Conservation (phyloP, 2,329 filamentous ascomycete genomes). For the Fusarium caatingaense region DNA sequence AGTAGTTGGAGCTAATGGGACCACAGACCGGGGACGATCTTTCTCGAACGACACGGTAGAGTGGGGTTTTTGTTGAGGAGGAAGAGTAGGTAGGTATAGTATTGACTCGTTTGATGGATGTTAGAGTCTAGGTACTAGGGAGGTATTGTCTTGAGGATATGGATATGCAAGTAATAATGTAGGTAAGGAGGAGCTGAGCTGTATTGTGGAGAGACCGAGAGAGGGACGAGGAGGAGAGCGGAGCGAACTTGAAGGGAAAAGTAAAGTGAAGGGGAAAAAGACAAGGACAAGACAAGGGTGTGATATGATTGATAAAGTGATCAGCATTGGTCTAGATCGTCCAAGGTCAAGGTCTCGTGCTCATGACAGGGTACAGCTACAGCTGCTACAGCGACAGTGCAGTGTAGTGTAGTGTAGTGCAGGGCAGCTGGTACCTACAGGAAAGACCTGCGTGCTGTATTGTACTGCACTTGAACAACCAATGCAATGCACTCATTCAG, state of each 20-base stretch:
- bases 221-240: neutral
- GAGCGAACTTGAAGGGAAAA: neutral
- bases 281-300: slow-evolving; percentile 2
- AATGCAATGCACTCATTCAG: neutral
- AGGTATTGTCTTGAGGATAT: neutral
- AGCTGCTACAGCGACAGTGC: neutral
- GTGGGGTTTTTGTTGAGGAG: neutral
- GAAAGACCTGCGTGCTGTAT: neutral
- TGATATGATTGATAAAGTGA: slow-evolving; percentile 28
- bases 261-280: neutral
- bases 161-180: neutral
- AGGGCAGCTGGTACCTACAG: neutral
- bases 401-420: neutral
- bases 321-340: slow-evolving; percentile 30
- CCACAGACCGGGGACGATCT: slow-evolving; percentile 32
- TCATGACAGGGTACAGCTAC: slow-evolving; percentile 8
- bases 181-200: neutral
- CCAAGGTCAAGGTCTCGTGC: slow-evolving; percentile 30
- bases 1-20: slow-evolving; percentile 25
- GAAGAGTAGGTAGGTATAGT: neutral
- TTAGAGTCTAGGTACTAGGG: too few relatives aligned
- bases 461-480: neutral
- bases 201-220: slow-evolving; percentile 3
- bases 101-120: too few relatives aligned
- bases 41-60: neutral